Conservation (phyloP, 768 basidiomycete genomes). For the Russula vinacea region DNA sequence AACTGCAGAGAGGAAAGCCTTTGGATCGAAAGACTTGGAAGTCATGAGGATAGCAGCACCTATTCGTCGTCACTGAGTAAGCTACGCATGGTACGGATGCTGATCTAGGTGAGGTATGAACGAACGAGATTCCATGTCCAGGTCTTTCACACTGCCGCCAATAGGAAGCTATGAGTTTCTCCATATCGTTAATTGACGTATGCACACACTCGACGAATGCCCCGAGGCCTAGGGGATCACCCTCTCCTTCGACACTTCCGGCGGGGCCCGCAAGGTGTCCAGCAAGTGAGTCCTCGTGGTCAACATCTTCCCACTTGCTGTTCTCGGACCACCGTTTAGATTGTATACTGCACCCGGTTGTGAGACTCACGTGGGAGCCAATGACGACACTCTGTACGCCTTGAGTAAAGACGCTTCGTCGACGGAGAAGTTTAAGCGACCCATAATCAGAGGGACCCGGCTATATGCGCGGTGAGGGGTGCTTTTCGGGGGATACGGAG, state of each 20-base stretch:
- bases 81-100: slow-evolving; percentile 13
- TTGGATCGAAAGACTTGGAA: slow-evolving; percentile 95
- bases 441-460: slow-evolving; percentile 40
- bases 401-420: slow-evolving; percentile 85
- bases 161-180: slow-evolving; percentile 5
- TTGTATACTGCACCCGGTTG: neutral
- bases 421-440: slow-evolving; percentile 61
- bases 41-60: slow-evolving; percentile 80
- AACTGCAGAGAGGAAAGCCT: slow-evolving; percentile 82
- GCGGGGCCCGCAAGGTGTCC: slow-evolving; percentile 58
- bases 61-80: slow-evolving; percentile 34
- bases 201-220: slow-evolving; percentile 52
- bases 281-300: slow-evolving; percentile 79
- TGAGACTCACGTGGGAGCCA: slow-evolving; percentile 63
- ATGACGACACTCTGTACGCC: slow-evolving; percentile 77
- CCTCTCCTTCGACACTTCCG: slow-evolving; percentile 52
- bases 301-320: slow-evolving; percentile 88
- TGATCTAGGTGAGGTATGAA: slow-evolving; percentile 12
- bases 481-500: neutral
- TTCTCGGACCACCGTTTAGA: neutral
- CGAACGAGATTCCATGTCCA: slow-evolving; percentile 80
- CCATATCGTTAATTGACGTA: neutral
- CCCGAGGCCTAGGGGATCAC: slow-evolving; percentile 80
- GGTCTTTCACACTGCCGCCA: slow-evolving; percentile 51
- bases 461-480: slow-evolving; percentile 9